Evolutionary conservation across 2,329 filamentous ascomycete species (phyloP).

Genomic region (Colletotrichum orchidophilum): DNA sequence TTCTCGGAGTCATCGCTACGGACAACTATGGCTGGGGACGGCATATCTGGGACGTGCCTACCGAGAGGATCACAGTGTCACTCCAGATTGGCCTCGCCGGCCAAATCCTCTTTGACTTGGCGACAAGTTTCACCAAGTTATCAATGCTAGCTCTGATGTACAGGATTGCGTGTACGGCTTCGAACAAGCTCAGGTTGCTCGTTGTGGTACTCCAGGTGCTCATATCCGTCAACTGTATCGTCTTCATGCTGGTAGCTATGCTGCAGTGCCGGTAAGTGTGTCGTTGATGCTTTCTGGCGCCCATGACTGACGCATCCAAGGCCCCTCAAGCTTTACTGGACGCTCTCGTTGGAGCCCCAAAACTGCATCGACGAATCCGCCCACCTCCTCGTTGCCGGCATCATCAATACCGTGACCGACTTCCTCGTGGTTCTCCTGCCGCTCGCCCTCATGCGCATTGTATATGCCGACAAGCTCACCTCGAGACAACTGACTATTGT

Average conservation of each 20-base stretch:
- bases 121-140: slow-evolving; percentile 51
- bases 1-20: slow-evolving; percentile 41
- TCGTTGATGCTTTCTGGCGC: slow-evolving; percentile 31
- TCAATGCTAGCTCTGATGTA: slow-evolving; percentile 52
- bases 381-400: slow-evolving; percentile 63
- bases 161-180: slow-evolving; percentile 45
- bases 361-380: slow-evolving; percentile 59
- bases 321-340: slow-evolving; percentile 51
- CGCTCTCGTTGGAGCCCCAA: slow-evolving; percentile 41
- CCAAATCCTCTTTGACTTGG: slow-evolving; percentile 47
- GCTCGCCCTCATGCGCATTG: slow-evolving; percentile 52
- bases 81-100: slow-evolving; percentile 44
- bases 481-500: slow-evolving; percentile 56
- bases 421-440: slow-evolving; percentile 63
- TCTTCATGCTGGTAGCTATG: slow-evolving; percentile 48
- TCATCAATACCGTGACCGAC: slow-evolving; percentile 69
- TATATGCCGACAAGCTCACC: slow-evolving; percentile 51
- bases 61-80: slow-evolving; percentile 34
- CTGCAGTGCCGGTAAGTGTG: slow-evolving; percentile 50
- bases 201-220: slow-evolving; percentile 42
- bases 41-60: slow-evolving; percentile 46
- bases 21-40: slow-evolving; percentile 42
- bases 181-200: slow-evolving; percentile 41
- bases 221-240: slow-evolving; percentile 43
- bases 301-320: slow-evolving; percentile 40